Evolutionary conservation across 257 asterid species (phyloP), one percentile per base, ranked within the genome.

Genomic region (Scutellaria barbata): DNA sequence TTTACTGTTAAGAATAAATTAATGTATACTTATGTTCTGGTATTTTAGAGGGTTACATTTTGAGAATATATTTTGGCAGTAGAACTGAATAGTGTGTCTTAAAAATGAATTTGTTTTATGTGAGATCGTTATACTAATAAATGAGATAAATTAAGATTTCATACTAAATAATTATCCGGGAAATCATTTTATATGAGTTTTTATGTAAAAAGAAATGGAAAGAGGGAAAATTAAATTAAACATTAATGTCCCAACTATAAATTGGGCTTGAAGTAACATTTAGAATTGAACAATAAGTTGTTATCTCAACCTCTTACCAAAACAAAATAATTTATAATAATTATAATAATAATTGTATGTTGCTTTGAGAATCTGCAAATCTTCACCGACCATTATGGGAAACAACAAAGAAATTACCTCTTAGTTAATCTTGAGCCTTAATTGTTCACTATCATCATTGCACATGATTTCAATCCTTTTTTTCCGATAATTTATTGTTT

Each of bases 311-410:
- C 4, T 53, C 62, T 39, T 42, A 64, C 50, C 54, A 22, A n/a
- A 11, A 13, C 10, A 53, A 14, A 18, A 12, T 0, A 5, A 56
- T 25, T n/a, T n/a, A n/a, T n/a, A n/a, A n/a, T n/a, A n/a, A n/a
- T n/a, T n/a, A n/a, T 1, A 30, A 25, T 30, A 14, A 10, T 57
- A 25, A 47, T 47, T 10, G 16, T 10, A 8, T 58, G 12, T 62
- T 18, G 72, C 68, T 69, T 53, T 45, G 46, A 55, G 57, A 8
- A 20, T 7, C 20, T 40, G 52, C 58, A 40, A 12, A 5, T 12
- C 69, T 22, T 46, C 69, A 55, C 84, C 81, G 81, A 60, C 73
- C 51, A 12, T 25, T 48, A 8, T 35, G 33, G 73, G 73, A 72
- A 79, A 48, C 48, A 63, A 2, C 80, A 74, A 63, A 40, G 79